phyloP scores from a whole-genome alignment of 2,329 filamentous ascomycete species.

The Cyphellophora europaea region DNA sequence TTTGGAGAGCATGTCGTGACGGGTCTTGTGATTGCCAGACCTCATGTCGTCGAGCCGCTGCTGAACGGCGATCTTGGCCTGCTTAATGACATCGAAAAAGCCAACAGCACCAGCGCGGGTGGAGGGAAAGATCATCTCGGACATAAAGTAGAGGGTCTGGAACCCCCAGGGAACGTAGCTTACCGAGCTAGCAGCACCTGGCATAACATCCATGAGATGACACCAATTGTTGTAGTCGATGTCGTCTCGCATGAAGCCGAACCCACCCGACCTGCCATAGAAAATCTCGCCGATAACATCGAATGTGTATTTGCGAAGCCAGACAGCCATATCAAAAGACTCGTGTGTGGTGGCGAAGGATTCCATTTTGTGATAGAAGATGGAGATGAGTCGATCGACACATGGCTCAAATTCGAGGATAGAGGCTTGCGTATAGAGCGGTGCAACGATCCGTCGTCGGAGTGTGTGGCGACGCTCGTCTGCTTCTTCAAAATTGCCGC shows the following conservation, averaged over 20 bases:
- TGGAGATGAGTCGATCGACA: slow-evolving; percentile 12
- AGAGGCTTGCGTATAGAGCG: slow-evolving; percentile 13
- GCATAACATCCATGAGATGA: slow-evolving; percentile 14
- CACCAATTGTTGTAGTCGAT: slow-evolving; percentile 16
- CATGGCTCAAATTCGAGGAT: slow-evolving; percentile 16
- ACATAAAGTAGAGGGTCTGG: slow-evolving; percentile 8
- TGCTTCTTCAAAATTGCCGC: slow-evolving; percentile 10
- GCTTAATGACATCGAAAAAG: slow-evolving; percentile 9
- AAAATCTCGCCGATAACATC: slow-evolving; percentile 7
- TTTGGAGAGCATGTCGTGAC: slow-evolving; percentile 10
- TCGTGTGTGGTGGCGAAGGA: slow-evolving; percentile 5
- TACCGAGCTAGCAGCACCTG: slow-evolving; percentile 7
- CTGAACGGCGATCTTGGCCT: slow-evolving; percentile 9
- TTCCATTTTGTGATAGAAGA: slow-evolving; percentile 14
- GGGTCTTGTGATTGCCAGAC: slow-evolving; percentile 2
- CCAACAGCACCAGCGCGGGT: slow-evolving; percentile 10
- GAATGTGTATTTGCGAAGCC: slow-evolving; percentile 14
- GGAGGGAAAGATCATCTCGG: slow-evolving; percentile 8
- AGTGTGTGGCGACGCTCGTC: slow-evolving; percentile 11
- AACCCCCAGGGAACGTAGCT: slow-evolving; percentile 10
- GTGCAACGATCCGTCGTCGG: slow-evolving; percentile 9
- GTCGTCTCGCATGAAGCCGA: slow-evolving; percentile 13
- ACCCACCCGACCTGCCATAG: slow-evolving; percentile 3
- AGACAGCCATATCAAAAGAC: slow-evolving; percentile 11
- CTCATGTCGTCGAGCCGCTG: slow-evolving; percentile 10